These are phyloP conservation scores for Fusarium sp. DNA, from an alignment of 2,329 filamentous ascomycete species.

Conservation along the genomic window DNA sequence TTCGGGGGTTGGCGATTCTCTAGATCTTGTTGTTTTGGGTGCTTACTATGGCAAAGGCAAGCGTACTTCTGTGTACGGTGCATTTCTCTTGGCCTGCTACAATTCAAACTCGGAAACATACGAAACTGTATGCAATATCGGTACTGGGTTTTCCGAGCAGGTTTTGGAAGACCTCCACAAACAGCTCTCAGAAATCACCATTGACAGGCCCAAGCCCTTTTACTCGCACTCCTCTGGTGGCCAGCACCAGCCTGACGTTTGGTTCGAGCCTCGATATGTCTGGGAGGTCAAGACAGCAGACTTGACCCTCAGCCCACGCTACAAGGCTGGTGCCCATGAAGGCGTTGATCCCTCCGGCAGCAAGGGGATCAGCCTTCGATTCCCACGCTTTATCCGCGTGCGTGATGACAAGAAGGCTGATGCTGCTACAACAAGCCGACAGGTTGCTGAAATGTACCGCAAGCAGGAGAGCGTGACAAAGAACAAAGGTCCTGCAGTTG, in stretches of 20 bases:
- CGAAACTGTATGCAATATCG: slow-evolving; percentile 98
- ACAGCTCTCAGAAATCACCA: slow-evolving; percentile 79
- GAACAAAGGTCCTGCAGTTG: slow-evolving; percentile 85
- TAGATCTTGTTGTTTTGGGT: slow-evolving; percentile 94
- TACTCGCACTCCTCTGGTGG: slow-evolving; percentile 85
- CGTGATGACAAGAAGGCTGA: slow-evolving; percentile 97
- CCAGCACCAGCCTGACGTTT: slow-evolving; percentile 97
- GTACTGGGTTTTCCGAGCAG: slow-evolving; percentile 96
- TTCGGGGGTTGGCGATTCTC: slow-evolving; percentile 89
- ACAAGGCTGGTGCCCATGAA: slow-evolving; percentile 89
- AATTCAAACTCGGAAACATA: slow-evolving; percentile 83
- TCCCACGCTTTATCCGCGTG: slow-evolving; percentile 91
- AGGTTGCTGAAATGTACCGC: slow-evolving; percentile 96
- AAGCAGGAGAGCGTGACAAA: slow-evolving; percentile 92
- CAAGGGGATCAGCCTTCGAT: slow-evolving; percentile 87
- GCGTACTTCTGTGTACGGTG: slow-evolving; percentile 93
- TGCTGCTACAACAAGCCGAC: slow-evolving; percentile 82
- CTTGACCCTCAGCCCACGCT: slow-evolving; percentile 89
- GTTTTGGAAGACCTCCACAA: slow-evolving; percentile 87
- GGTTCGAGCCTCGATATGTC: slow-evolving; percentile 94
- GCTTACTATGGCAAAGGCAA: slow-evolving; percentile 96
- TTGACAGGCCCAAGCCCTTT: slow-evolving; percentile 93
- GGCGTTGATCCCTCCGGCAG: slow-evolving; percentile 77
- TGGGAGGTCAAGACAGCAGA: slow-evolving; percentile 99
- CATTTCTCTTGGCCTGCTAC: slow-evolving; percentile 95